These are phyloP conservation scores for Aspergillus phoenicis DNA, from an alignment of 2,329 filamentous ascomycete genomes.

Conservation along the genomic window DNA sequence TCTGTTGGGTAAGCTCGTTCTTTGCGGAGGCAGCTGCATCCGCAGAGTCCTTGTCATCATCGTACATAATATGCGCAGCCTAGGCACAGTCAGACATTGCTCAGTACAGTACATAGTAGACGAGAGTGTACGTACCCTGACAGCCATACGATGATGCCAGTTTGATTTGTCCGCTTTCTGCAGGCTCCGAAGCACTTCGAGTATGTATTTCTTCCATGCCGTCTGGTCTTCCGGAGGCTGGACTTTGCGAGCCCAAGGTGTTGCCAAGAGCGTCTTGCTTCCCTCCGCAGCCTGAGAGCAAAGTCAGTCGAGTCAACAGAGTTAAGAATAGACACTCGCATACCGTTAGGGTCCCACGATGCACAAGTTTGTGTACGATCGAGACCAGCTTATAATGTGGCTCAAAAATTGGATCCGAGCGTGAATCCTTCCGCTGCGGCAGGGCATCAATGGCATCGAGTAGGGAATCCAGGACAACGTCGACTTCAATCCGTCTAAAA, in stretches of 20 bases:
- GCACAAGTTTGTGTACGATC: constrained; percentile 78
- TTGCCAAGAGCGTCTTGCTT: constrained; percentile 54
- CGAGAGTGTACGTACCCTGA: constrained; percentile 59
- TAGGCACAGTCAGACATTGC: constrained; percentile 43
- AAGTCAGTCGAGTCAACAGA: constrained; percentile 28
- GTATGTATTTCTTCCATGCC: constrained; percentile 63
- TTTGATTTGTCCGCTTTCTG: constrained; percentile 81
- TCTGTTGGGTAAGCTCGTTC: constrained; percentile 76
- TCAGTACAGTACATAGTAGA: constrained; percentile 19
- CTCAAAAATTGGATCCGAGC: constrained; percentile 77
- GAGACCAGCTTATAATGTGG: constrained; percentile 91
- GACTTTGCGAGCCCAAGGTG: constrained; percentile 58
- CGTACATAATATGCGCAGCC: constrained; percentile 63
- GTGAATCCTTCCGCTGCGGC: constrained; percentile 62
- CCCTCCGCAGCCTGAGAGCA: constrained; percentile 47
- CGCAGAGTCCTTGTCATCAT: constrained; percentile 53
- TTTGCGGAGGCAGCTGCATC: constrained; percentile 65
- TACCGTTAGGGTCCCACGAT: constrained; percentile 49
- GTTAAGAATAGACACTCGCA: constrained; percentile 16
- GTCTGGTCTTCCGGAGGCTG: constrained; percentile 52
- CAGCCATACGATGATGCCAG: constrained; percentile 92
- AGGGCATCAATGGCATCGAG: constrained; percentile 62
- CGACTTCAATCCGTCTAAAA: constrained; percentile 38
- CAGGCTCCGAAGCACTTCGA: constrained; percentile 60
- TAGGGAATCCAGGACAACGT: constrained; percentile 60